Evolutionary conservation across 306 rosid species (phyloP).

Genomic region (Corylus americana): DNA sequence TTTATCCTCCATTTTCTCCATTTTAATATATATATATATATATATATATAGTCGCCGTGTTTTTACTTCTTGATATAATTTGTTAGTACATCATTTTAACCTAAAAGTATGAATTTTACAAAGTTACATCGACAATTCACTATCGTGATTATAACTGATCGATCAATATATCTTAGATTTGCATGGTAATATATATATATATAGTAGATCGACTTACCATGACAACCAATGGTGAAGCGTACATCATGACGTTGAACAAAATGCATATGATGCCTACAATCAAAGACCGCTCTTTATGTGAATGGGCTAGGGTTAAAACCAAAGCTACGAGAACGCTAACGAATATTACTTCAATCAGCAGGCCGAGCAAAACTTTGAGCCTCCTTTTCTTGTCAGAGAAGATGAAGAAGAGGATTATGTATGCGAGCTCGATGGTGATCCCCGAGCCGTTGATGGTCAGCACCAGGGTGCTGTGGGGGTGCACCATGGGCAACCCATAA

Average conservation of each 20-base stretch:
- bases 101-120: too few species aligned
- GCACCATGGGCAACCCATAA: conserved; percentile 79
- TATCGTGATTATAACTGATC: too few species aligned
- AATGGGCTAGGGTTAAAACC: conserved; percentile 40
- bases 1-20: too few species aligned
- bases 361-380: conserved; percentile 41
- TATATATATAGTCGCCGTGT: too few species aligned
- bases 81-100: too few species aligned
- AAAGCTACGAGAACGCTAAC: conserved; percentile 36
- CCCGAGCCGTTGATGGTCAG: conserved; percentile 78
- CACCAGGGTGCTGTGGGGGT: conserved; percentile 62
- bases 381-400: conserved; percentile 57
- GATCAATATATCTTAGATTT: not conserved
- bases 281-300: conserved; percentile 41
- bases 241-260: conserved; percentile 82
- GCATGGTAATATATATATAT: not conserved
- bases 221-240: conserved; percentile 74
- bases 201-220: conserved; percentile 47
- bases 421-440: conserved; percentile 48
- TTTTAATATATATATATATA: too few species aligned
- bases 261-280: conserved; percentile 68
- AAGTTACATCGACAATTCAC: too few species aligned
- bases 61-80: too few species aligned
- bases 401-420: conserved; percentile 61
- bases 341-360: conserved; percentile 51